phyloP scores from a whole-genome alignment of 805 yeast genomes.

The Starmerella scarabaei region DNA sequence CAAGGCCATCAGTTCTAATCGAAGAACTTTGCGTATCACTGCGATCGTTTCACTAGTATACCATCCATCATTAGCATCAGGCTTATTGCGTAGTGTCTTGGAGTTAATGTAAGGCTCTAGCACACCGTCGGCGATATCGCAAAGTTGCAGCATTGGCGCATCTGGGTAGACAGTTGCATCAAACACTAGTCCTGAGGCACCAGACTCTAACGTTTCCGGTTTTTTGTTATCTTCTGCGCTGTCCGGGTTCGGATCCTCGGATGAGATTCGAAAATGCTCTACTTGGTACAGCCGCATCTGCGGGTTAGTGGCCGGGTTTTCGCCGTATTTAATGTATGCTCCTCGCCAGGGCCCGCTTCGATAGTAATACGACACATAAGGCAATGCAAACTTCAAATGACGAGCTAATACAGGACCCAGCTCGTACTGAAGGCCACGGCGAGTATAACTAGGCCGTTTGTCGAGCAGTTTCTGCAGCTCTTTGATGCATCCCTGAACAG shows the following conservation, averaged over 20 bases:
- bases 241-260: conserved; percentile 4
- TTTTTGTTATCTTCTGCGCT: conserved; percentile 8
- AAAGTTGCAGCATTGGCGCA: conserved; percentile 62
- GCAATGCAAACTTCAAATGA: conserved; percentile 59
- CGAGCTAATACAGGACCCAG: conserved; percentile 16
- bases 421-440: conserved; percentile 43
- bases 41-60: conserved; percentile 46
- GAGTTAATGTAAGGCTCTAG: conserved; percentile 34
- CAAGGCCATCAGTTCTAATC: conserved; percentile 35
- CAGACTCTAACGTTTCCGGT: background rate
- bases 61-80: conserved; percentile 73
- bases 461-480: conserved; percentile 39
- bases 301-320: conserved; percentile 52
- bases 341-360: conserved; percentile 94
- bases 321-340: conserved; percentile 63
- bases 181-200: conserved; percentile 33
- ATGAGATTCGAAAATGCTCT: conserved; percentile 57
- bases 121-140: conserved; percentile 60
- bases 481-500: conserved; percentile 28
- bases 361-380: conserved; percentile 69
- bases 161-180: conserved; percentile 59
- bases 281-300: conserved; percentile 59
- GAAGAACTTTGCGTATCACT: conserved; percentile 52
- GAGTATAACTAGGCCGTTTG: conserved; percentile 70
- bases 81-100: conserved; percentile 31